Base-by-base conservation (phyloP, 805 yeast genomes). In the Myxozyma melibiosi region DNA sequence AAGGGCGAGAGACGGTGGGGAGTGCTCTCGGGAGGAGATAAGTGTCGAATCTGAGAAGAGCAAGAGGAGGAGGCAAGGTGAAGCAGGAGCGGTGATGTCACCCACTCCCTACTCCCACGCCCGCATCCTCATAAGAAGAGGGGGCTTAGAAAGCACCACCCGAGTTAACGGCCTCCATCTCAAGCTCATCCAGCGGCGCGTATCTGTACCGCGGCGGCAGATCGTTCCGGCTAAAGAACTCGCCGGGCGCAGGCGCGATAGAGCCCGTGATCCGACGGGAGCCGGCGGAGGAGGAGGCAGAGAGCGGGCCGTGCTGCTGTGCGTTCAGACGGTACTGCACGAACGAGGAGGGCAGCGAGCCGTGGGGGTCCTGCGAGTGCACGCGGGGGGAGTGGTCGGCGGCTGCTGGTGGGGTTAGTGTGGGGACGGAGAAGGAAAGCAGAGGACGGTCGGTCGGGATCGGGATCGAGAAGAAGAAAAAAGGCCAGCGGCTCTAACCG, bases 121-220 rank as follows among this genome's bases (percentile, higher is more conserved):
- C n/a, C n/a, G n/a, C n/a, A n/a, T n/a, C n/a, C n/a, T n/a, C n/a
- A n/a, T n/a, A n/a, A n/a, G n/a, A n/a, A n/a, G 7, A 7, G 18
- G 16, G 11, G 16, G 24, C 14, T 38, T 37, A 49, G 16, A 24
- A 9, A 5, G 96, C 96, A 65, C 97, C 97, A 55, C 98, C 99
- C 51, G 81, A 78, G 65, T 84, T 80, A 65, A 92, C 82, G 63
- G 82, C 80, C 9, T 88, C 96, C 27, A 86, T 83, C 73, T 92
- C 99, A 14, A 65, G 53, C 18, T 82, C 88, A 40, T 82, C 84
- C 25, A 88, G 78, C 0, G 77, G 74, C 40, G 78, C 75, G 70
- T 85, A 87, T 73, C 85, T 84, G 77, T 87, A 90, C 70, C 94
- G 82, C 60, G 73, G 63, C 2, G 98, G 90, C 57, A 92, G 79